Evolutionary conservation across 768 basidiomycete genomes (phyloP).

Genomic region (Pleurotus cornucopiae): DNA sequence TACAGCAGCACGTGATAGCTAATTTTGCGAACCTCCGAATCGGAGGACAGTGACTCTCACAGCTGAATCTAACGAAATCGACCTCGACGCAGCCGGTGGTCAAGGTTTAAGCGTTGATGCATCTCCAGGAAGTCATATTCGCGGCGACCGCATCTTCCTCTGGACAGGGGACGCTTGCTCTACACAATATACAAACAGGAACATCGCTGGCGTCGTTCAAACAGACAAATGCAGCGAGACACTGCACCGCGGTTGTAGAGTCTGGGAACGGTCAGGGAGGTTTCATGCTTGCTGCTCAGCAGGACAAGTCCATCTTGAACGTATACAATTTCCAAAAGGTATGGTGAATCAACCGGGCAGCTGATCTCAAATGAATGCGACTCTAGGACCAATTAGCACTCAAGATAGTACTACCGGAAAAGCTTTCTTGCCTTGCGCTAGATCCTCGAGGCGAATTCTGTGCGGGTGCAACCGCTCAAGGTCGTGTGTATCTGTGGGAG

Average conservation of each 20-base stretch:
- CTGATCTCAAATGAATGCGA: slow-evolving; percentile 5
- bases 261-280: slow-evolving; percentile 76
- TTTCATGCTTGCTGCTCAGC: slow-evolving; percentile 78
- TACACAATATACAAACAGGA: slow-evolving; percentile 83
- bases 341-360: slow-evolving; percentile 8
- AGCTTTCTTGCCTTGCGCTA: slow-evolving; percentile 73
- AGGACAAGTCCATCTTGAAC: slow-evolving; percentile 84
- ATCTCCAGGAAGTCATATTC: slow-evolving; percentile 64
- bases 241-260: slow-evolving; percentile 67
- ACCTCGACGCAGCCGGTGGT: not conserved
- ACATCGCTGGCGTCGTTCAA: slow-evolving; percentile 82
- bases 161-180: slow-evolving; percentile 59
- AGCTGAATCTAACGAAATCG: too few relatives aligned
- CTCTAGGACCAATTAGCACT: slow-evolving; percentile 82
- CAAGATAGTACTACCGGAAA: slow-evolving; percentile 88
- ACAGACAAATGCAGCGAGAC: slow-evolving; percentile 62
- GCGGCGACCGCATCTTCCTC: slow-evolving; percentile 55
- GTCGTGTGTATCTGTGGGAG: slow-evolving; percentile 96
- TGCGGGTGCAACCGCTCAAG: slow-evolving; percentile 84
- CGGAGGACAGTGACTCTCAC: too few relatives aligned
- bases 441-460: slow-evolving; percentile 73
- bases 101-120: slow-evolving; percentile 36
- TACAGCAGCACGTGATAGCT: not conserved
- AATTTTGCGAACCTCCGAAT: too few relatives aligned
- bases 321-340: slow-evolving; percentile 96